Conservation (phyloP, 2,329 filamentous ascomycete species). For the Aurifilum marmelostoma region DNA sequence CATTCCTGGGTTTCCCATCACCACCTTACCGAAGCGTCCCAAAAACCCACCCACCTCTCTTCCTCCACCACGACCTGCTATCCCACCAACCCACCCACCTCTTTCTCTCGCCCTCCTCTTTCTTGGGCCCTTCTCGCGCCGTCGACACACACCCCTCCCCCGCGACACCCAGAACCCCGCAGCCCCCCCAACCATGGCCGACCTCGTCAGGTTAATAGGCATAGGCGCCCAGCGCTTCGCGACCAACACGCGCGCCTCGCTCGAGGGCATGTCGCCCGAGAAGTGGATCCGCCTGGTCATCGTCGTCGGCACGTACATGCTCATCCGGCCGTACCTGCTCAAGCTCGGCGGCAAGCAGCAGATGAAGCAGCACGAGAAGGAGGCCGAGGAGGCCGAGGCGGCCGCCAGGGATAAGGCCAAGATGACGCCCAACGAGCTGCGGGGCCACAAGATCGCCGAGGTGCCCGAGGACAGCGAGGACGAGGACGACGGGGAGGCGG, state of each 20-base stretch:
- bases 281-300: constrained; percentile 70
- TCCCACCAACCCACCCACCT: not conserved
- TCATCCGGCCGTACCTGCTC: constrained; percentile 75
- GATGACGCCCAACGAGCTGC: constrained; percentile 67
- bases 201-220: constrained; percentile 34
- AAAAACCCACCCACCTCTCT: not conserved
- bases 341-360: constrained; percentile 67
- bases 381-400: constrained; percentile 54
- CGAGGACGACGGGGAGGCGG: constrained; percentile 51
- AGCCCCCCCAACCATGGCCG: constrained; percentile 33
- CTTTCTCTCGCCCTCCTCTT: too few species aligned
- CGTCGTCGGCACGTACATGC: constrained; percentile 72
- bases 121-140: not conserved
- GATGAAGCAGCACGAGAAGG: constrained; percentile 65
- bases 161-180: constrained; percentile 7
- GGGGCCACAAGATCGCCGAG: constrained; percentile 54
- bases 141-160: not conserved
- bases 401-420: constrained; percentile 44
- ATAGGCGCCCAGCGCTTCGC: constrained; percentile 41
- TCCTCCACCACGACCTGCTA: not conserved
- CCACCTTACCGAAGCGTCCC: not conserved
- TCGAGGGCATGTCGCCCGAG: constrained; percentile 55
- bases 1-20: not conserved
- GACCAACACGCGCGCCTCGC: constrained; percentile 54
- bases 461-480: constrained; percentile 58